Percentiles rank a stretch among this genome's conserved stretches.
Conservation (phyloP, 495 filamentous ascomycete genomes). For the Penicillium odoratum region DNA sequence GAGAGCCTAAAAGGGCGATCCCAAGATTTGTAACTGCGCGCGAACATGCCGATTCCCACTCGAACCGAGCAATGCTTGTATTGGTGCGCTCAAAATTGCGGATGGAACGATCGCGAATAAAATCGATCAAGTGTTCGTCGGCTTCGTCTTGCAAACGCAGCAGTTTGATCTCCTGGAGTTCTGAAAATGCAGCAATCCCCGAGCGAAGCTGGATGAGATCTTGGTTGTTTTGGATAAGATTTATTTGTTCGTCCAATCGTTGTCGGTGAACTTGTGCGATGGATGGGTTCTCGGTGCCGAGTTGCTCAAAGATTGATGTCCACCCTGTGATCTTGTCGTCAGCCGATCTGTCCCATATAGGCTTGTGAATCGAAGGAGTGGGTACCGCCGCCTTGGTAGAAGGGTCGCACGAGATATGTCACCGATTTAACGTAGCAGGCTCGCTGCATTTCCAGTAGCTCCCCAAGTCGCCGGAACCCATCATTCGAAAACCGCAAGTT, state of each 20-base stretch:
- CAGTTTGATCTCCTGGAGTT: constrained; percentile 65
- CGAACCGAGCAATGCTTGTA: constrained; percentile 36
- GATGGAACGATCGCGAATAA: constrained; percentile 29
- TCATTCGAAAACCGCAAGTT: constrained; percentile 58
- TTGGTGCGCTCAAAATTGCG: not conserved
- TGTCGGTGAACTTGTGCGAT: constrained; percentile 31
- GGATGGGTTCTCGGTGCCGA: constrained; percentile 20
- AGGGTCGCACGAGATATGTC: constrained; percentile 71
- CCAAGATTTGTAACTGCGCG: constrained; percentile 60
- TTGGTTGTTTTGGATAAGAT: constrained; percentile 25
- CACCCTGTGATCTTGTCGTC: constrained; percentile 34
- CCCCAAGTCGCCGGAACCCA: constrained; percentile 58
- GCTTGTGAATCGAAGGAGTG: constrained; percentile 18
- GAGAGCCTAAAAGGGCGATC: constrained; percentile 54
- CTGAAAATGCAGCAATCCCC: constrained; percentile 58
- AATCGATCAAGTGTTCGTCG: constrained; percentile 51
- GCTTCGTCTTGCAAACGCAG: constrained; percentile 61
- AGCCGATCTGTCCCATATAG: constrained; percentile 14
- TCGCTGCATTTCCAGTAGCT: constrained; percentile 51
- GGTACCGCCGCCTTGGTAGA: constrained; percentile 57
- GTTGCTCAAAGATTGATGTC: constrained; percentile 24
- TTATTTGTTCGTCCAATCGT: constrained; percentile 36
- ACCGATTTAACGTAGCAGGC: constrained; percentile 64
- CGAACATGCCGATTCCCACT: constrained; percentile 64
- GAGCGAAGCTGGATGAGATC: constrained; percentile 47